Conservation (phyloP, 768 basidiomycete species). For the Imleria badia region DNA sequence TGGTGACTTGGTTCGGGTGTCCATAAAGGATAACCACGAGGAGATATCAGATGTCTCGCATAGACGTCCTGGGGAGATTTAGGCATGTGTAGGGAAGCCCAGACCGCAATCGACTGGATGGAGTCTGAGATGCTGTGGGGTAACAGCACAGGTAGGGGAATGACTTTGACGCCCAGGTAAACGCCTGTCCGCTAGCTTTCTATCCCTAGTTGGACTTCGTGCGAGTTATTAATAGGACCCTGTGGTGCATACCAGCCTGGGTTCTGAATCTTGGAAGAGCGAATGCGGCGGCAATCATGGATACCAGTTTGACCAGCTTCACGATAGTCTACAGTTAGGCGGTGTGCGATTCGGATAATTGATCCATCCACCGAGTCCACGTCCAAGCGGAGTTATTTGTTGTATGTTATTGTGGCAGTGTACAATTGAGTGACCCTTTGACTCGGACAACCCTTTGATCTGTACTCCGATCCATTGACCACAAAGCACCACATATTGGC, state of each 20-base stretch:
- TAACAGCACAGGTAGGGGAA: background rate
- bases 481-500: too few species aligned
- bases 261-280: background rate
- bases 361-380: too few species aligned
- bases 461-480: too few species aligned
- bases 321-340: too few species aligned
- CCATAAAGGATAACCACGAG: constrained; percentile 34
- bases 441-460: too few species aligned
- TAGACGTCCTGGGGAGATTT: constrained; percentile 16
- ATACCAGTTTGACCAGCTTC: background rate
- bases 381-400: too few species aligned
- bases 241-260: background rate
- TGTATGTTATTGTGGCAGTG: too few species aligned
- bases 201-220: background rate
- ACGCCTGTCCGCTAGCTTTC: background rate
- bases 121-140: background rate
- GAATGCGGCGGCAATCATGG: background rate
- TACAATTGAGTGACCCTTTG: too few species aligned
- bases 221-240: background rate
- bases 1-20: constrained; percentile 26
- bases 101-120: background rate
- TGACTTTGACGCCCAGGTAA: background rate
- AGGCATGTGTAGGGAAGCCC: background rate
- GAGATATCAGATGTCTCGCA: constrained; percentile 8
- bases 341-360: too few species aligned